Base-by-base conservation (phyloP, 2,329 filamentous ascomycete genomes). In the Lecanoromycetidae sp. region DNA sequence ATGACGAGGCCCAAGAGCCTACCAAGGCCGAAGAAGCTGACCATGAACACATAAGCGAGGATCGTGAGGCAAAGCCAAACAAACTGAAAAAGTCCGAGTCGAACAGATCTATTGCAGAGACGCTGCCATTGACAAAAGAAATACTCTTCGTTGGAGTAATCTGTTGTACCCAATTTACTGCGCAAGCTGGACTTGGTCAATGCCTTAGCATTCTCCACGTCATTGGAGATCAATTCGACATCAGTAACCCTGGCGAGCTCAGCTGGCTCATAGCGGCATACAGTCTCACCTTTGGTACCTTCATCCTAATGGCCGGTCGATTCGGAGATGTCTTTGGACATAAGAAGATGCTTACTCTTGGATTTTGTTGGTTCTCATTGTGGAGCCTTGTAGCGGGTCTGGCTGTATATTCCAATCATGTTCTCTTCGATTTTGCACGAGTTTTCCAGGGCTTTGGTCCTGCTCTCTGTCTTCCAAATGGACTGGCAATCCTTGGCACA, bases 291-390 rank as follows among this genome's bases (percentile, higher is more conserved):
- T 65, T 70, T 2, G 71, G 71, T 9, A 71, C 67, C 4, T 72
- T 74, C 54, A 72, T 74, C 43, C 61, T 74, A 7, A 55, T 70
- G 3, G 66, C 69, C 1, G 71, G 71, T 1, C 63, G 70, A 3
- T 61, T 73, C 2, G 71, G 71, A 10, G 71, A 74, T 56, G 51
- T 72, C 25, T 72, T 68, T 48, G 72, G 71, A 5, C 67, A 71
- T 56, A 72, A 71, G 57, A 61, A 56, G 3, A 62, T 74, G 49
- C 65, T 75, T 48, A 55, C 75, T 20, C 57, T 70, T 25, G 72
- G 71, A 0, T 74, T 66, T 50, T 39, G 59, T 30, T 75, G 71
- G 70, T 71, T 72, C 50, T 66, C 63, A 1, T 30, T 73, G 1
- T 72, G 66, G 64, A 71, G 67, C 12, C 50, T 71, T 13, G 56